Conservation (phyloP, 1,139 yeast genomes). For the Taphrina sp. region DNA sequence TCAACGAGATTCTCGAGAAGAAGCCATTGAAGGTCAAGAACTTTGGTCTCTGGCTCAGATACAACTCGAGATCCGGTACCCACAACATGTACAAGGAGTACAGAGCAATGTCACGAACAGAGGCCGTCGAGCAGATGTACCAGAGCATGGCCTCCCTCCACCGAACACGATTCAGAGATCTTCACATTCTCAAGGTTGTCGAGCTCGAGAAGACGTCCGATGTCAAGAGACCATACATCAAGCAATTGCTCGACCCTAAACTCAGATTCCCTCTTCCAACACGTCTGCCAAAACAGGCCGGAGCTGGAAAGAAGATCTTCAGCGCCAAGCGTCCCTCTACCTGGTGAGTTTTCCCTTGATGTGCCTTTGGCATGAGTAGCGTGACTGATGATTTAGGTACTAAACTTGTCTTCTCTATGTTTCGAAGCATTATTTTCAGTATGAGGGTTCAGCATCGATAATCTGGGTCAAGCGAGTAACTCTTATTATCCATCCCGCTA, state of each 20-base stretch:
- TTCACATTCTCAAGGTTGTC: slow-evolving; percentile 91
- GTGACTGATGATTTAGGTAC: too few species aligned
- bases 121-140: slow-evolving; percentile 98
- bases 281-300: slow-evolving; percentile 82
- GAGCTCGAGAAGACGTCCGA: slow-evolving; percentile 97
- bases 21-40: slow-evolving; percentile 99
- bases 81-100: slow-evolving; percentile 99
- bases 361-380: too few species aligned
- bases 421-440: too few species aligned
- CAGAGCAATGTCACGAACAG: slow-evolving; percentile 99
- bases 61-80: slow-evolving; percentile 99
- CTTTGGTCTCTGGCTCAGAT: slow-evolving; percentile 99
- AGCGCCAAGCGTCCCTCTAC: slow-evolving; percentile 94
- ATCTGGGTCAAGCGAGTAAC: slow-evolving; percentile 10
- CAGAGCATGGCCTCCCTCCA: slow-evolving; percentile 99
- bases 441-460: slow-evolving; percentile 12
- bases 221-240: slow-evolving; percentile 98
- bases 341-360: slow-evolving; percentile 81
- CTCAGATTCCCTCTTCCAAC: slow-evolving; percentile 99
- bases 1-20: slow-evolving; percentile 84
- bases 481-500: neutral
- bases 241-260: slow-evolving; percentile 93
- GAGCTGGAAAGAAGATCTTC: slow-evolving; percentile 61
- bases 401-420: too few species aligned
- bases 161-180: slow-evolving; percentile 99